Evolutionary conservation across 2,329 filamentous ascomycete species (phyloP).

Genomic region (Neonectria coccinea): DNA sequence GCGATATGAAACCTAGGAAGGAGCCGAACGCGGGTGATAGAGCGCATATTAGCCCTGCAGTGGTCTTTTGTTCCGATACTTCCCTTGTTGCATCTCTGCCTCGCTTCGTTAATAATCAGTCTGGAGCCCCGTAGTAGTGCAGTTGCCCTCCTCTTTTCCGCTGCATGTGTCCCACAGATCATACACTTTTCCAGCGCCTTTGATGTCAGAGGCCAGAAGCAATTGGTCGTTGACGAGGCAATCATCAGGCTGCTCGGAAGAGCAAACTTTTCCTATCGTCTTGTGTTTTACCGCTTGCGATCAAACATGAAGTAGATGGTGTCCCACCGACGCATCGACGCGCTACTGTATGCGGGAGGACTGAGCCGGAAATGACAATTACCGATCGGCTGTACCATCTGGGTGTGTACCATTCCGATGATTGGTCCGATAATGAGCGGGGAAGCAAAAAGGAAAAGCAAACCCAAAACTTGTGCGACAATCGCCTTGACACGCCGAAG

Average conservation of each 20-base stretch:
- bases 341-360: too few relatives aligned
- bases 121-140: neutral
- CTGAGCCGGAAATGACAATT: too few relatives aligned
- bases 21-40: neutral
- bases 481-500: neutral
- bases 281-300: neutral
- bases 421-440: neutral
- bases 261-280: neutral
- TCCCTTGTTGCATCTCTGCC: neutral
- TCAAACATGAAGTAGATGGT: neutral
- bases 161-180: neutral
- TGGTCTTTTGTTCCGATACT: too few relatives aligned
- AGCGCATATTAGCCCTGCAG: neutral
- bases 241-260: neutral
- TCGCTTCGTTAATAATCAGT: neutral
- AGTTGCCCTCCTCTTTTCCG: too few relatives aligned
- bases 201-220: neutral
- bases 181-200: neutral
- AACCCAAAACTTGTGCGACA: neutral
- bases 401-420: neutral
- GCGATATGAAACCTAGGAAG: neutral
- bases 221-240: neutral
- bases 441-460: neutral
- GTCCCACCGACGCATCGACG: neutral
- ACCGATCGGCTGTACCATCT: neutral